Percentiles rank a stretch among this genome's conserved stretches.
Evolutionary conservation across 1,139 yeast genomes (phyloP).

Genomic region (Torulaspora globosa): DNA sequence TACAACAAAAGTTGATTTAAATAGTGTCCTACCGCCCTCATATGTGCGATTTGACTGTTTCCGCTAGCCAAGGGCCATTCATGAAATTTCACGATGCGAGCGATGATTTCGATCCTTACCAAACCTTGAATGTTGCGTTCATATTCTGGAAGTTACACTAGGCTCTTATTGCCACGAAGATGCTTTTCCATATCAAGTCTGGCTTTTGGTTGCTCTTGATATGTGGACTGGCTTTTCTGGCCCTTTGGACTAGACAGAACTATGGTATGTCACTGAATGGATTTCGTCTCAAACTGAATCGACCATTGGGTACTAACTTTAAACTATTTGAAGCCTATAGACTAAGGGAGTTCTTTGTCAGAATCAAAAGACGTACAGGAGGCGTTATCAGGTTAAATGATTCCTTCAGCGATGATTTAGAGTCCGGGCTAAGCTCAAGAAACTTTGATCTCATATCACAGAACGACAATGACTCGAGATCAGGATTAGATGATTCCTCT

Average conservation of each 20-base stretch:
- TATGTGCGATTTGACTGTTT: background rate
- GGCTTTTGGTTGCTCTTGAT: constrained; percentile 12
- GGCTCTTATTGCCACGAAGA: background rate
- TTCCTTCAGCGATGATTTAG: constrained; percentile 57
- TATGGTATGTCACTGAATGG: background rate
- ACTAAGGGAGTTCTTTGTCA: constrained; percentile 15
- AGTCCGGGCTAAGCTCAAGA: constrained; percentile 60
- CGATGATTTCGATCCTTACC: background rate
- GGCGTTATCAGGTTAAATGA: constrained; percentile 22
- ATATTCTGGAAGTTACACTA: background rate
- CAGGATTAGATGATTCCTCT: constrained; percentile 57
- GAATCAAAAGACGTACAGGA: constrained; percentile 18
- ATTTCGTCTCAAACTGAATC: no score
- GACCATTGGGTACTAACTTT: background rate
- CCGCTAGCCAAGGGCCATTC: background rate
- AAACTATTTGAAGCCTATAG: constrained; percentile 12
- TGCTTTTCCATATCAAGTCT: constrained; percentile 7
- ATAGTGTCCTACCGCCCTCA: background rate
- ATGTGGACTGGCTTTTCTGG: constrained; percentile 6
- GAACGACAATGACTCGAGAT: constrained; percentile 53
- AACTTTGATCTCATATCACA: constrained; percentile 51
- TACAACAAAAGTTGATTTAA: constrained; percentile 3
- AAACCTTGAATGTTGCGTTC: background rate
- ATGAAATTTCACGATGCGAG: background rate
- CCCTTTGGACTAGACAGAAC: constrained; percentile 9